Percentiles rank a stretch among this genome's conserved stretches.
Evolutionary conservation across 768 basidiomycete genomes (phyloP).

Genomic region (Termitomyces sp.): DNA sequence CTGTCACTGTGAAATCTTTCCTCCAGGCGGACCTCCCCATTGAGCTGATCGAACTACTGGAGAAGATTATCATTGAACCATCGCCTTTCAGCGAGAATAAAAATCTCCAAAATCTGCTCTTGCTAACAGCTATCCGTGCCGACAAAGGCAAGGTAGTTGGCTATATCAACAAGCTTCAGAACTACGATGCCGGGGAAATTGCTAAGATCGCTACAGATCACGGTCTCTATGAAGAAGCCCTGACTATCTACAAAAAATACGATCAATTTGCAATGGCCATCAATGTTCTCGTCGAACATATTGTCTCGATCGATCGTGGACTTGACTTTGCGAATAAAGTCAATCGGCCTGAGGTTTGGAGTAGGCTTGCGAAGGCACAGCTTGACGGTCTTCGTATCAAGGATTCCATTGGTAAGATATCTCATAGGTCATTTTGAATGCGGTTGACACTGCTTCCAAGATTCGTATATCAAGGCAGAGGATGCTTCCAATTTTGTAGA

Average conservation of each 20-base stretch:
- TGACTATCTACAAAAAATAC: conserved; percentile 97
- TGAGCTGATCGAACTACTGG: conserved; percentile 93
- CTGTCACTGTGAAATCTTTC: conserved; percentile 98
- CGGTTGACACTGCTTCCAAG: conserved; percentile 28
- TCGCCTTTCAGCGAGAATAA: conserved; percentile 98
- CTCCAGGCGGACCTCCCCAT: conserved; percentile 94
- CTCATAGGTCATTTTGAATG: background rate
- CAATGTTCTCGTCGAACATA: conserved; percentile 96
- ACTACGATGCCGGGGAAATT: conserved; percentile 92
- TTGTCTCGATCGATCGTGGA: conserved; percentile 96
- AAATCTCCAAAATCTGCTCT: conserved; percentile 90
- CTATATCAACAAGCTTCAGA: conserved; percentile 96
- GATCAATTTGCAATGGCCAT: conserved; percentile 94
- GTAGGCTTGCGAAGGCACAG: conserved; percentile 95
- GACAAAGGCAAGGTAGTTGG: conserved; percentile 98
- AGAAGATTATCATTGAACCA: conserved; percentile 97
- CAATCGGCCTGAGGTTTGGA: conserved; percentile 96
- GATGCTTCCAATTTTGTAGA: conserved; percentile 92
- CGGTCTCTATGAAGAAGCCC: conserved; percentile 91
- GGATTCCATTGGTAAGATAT: conserved; percentile 80
- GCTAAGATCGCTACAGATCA: conserved; percentile 96
- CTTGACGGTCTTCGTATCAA: conserved; percentile 97
- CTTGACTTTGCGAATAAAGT: conserved; percentile 95
- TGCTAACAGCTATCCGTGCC: conserved; percentile 93
- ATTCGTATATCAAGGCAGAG: conserved; percentile 97